Conservation (phyloP, 345 rosid species). For the Populus pruinosa region DNA sequence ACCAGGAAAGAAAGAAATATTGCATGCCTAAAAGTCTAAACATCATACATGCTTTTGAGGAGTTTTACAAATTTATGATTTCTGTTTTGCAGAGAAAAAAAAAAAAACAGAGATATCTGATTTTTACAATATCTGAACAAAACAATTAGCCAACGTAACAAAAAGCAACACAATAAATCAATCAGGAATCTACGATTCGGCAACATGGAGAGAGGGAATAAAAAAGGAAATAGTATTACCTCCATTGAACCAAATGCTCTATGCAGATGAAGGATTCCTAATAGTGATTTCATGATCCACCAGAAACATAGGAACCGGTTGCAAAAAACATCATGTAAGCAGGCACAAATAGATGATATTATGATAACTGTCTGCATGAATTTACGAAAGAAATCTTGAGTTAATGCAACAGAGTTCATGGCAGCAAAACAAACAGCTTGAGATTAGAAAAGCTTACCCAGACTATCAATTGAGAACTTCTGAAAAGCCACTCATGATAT, state of each 20-base stretch:
- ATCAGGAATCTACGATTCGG: background rate
- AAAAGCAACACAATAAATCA: background rate
- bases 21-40: background rate
- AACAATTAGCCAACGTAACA: background rate
- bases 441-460: slow-evolving; percentile 57
- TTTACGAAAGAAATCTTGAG: slow-evolving; percentile 5
- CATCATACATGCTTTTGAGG: background rate
- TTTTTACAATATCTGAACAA: background rate
- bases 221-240: slow-evolving; percentile 19
- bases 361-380: slow-evolving; percentile 42
- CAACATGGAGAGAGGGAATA: background rate
- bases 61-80: background rate
- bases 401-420: slow-evolving; percentile 2
- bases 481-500: slow-evolving; percentile 52
- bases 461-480: slow-evolving; percentile 44
- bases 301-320: slow-evolving; percentile 55
- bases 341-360: slow-evolving; percentile 36
- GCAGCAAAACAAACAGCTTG: background rate
- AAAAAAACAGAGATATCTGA: background rate
- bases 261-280: slow-evolving; percentile 45
- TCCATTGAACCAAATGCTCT: slow-evolving; percentile 35
- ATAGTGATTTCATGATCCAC: slow-evolving; percentile 61
- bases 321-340: slow-evolving; percentile 36
- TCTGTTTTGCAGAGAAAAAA: background rate
- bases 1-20: background rate